Conservation (phyloP, 306 rosid genomes). For the Citrullus colocynthis region DNA sequence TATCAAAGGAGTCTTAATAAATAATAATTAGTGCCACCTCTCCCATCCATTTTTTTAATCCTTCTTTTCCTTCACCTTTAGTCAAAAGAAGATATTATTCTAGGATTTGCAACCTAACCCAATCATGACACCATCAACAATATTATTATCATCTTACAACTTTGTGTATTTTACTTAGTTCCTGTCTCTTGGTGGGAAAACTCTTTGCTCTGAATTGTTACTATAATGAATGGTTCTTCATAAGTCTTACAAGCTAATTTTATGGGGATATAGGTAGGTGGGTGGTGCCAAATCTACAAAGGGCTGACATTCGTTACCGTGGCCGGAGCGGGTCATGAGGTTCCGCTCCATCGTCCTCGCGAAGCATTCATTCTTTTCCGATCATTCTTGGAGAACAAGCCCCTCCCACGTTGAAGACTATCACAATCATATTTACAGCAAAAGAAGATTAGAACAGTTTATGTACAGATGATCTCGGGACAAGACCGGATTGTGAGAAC, state of each 20-base stretch:
- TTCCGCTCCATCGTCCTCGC: conserved; percentile 83
- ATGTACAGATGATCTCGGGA: conserved; percentile 2
- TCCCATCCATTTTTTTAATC: background rate
- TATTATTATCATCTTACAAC: background rate
- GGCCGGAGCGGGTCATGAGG: conserved; percentile 93
- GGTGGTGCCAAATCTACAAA: conserved; percentile 81
- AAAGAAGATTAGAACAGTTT: conserved; percentile 18
- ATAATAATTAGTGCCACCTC: background rate
- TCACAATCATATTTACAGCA: conserved; percentile 21
- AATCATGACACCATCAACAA: background rate
- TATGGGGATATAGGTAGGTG: conserved; percentile 54
- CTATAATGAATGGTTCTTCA: background rate
- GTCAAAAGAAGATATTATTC: background rate
- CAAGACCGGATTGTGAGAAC: conserved; percentile 23
- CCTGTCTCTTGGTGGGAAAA: background rate
- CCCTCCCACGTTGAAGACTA: conserved; percentile 33
- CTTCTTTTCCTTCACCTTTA: background rate
- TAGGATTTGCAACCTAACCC: conserved; percentile 6
- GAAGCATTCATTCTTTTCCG: conserved; percentile 75
- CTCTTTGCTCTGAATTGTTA: background rate
- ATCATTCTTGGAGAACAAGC: conserved; percentile 77
- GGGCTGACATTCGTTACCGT: conserved; percentile 78
- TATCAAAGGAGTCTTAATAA: background rate
- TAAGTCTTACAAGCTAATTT: conserved; percentile 12
- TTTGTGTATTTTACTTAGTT: background rate